A percentile compares a stretch with the other conserved stretches of the same genome.
Conservation (phyloP, 75 land plant species). For the Larix kaempferi region DNA sequence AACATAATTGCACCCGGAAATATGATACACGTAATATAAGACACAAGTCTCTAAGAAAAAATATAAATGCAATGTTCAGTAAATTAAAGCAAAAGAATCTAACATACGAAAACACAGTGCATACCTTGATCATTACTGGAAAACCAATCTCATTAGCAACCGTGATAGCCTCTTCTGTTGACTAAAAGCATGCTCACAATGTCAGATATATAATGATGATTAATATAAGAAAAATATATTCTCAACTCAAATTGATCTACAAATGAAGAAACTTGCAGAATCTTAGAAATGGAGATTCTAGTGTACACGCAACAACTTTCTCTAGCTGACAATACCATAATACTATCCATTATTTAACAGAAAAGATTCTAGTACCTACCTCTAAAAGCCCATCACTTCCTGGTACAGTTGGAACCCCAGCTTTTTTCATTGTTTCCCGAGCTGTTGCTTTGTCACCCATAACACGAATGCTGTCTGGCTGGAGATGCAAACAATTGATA, state of each 20-base stretch:
- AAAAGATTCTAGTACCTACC: slow-evolving; percentile 29
- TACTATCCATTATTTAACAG: background rate
- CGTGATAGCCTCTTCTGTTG: slow-evolving; percentile 81
- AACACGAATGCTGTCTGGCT: slow-evolving; percentile 91
- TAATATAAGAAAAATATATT: background rate
- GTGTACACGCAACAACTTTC: background rate
- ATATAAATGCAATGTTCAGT: background rate
- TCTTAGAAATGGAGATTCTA: background rate
- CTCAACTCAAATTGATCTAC: background rate
- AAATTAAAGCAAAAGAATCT: background rate
- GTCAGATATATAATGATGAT: background rate
- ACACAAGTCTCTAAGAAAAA: background rate
- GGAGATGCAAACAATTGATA: slow-evolving; percentile 11
- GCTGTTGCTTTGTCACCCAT: slow-evolving; percentile 99
- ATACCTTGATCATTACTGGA: slow-evolving; percentile 96
- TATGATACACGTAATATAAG: no score
- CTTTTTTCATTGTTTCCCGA: slow-evolving; percentile 88
- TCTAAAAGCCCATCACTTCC: slow-evolving; percentile 91
- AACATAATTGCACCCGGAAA: background rate
- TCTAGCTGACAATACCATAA: background rate
- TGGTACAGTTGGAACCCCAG: slow-evolving; percentile 97
- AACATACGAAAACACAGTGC: background rate
- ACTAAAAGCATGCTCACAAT: slow-evolving; percentile 30
- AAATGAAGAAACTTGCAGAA: slow-evolving; percentile 11
- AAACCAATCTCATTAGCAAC: slow-evolving; percentile 87